These are phyloP conservation scores for Eucalyptus curtisii DNA, from an alignment of 345 rosid species.

Conservation along the genomic window DNA sequence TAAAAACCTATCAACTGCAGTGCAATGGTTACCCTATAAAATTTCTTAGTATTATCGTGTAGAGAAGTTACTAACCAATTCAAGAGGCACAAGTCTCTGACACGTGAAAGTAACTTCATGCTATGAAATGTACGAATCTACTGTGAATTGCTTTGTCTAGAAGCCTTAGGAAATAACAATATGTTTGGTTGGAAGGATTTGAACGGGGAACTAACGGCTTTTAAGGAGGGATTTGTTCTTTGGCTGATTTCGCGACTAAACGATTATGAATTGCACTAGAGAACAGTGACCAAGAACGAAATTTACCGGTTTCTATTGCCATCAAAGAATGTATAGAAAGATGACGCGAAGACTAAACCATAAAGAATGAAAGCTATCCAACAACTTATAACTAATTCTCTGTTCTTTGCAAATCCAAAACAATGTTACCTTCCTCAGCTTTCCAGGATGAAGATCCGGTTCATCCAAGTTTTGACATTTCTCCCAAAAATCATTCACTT, in stretches of 20 bases:
- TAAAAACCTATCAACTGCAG: background rate
- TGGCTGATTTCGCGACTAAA: background rate
- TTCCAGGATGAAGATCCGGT: background rate
- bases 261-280: background rate
- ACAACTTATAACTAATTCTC: background rate
- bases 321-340: background rate
- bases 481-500: background rate
- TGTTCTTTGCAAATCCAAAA: background rate
- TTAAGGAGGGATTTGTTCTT: background rate
- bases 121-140: background rate
- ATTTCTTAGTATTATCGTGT: background rate
- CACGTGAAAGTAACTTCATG: background rate
- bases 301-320: background rate
- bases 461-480: background rate
- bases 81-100: background rate
- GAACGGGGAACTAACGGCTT: background rate
- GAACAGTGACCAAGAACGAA: background rate
- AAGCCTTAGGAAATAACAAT: background rate
- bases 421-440: background rate
- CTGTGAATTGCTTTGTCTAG: background rate
- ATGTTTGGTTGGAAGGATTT: background rate
- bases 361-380: background rate
- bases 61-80: background rate
- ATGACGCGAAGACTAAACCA: background rate
- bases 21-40: background rate